Evolutionary conservation across 352 stramenopile species (phyloP).

Genomic region (Phytophthora litchii): DNA sequence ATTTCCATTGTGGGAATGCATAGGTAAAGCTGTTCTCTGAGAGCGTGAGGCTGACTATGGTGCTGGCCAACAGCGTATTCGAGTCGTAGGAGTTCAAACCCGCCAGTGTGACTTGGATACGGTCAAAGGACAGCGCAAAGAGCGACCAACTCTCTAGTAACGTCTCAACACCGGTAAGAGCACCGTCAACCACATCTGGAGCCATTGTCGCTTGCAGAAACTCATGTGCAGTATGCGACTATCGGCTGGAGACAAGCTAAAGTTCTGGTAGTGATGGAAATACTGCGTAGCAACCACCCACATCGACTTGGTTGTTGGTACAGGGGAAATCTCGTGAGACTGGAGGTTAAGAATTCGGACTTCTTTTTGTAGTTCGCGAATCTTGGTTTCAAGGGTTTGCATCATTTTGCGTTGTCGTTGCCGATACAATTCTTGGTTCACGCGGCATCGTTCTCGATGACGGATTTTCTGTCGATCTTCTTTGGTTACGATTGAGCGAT

Average conservation of each 20-base stretch:
- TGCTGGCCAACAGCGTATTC: neutral
- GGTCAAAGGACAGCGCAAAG: conserved; percentile 2
- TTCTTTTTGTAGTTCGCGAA: neutral
- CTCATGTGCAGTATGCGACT: neutral
- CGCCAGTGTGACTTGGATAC: conserved; percentile 2
- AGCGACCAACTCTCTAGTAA: neutral
- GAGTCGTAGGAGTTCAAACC: neutral
- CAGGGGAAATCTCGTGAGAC: neutral
- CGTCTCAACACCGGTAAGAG: neutral
- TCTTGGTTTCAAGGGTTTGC: neutral
- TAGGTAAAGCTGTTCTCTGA: neutral
- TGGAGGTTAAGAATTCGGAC: neutral
- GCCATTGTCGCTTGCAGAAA: conserved; percentile 4
- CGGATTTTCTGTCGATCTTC: neutral
- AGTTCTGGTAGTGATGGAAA: conserved; percentile 8
- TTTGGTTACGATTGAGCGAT: neutral
- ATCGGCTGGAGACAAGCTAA: neutral
- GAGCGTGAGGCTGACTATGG: conserved; percentile 2
- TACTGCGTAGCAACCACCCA: conserved; percentile 9
- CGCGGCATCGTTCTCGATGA: conserved; percentile 2
- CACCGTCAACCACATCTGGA: neutral
- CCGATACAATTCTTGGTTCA: conserved; percentile 3
- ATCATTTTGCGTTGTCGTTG: neutral
- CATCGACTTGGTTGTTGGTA: neutral
- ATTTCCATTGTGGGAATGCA: neutral